A percentile compares a stretch with the other conserved stretches of the same genome.
Evolutionary conservation across 225 moss, liverwort and hornwort genomes (phyloP).

Genomic region (Thuidium tamariscinum): DNA sequence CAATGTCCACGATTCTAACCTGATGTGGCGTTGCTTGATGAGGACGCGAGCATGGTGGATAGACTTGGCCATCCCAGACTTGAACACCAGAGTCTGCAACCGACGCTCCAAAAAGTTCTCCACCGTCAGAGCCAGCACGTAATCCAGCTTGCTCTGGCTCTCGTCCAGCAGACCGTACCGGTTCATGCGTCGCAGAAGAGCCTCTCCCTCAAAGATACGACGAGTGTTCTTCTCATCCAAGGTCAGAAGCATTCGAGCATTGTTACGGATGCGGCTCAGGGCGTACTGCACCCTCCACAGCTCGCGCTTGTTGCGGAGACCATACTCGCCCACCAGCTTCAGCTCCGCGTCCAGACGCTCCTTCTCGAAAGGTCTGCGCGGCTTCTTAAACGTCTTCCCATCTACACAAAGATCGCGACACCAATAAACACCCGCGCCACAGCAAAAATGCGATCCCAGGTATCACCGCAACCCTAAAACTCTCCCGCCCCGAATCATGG

Average conservation of each 20-base stretch:
- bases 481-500: neutral
- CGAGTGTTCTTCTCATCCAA: conserved; percentile 85
- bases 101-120: conserved; percentile 87
- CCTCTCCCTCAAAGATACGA: conserved; percentile 92
- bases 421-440: neutral
- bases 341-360: conserved; percentile 86
- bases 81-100: conserved; percentile 83
- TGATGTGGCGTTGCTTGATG: conserved; percentile 89
- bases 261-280: conserved; percentile 83
- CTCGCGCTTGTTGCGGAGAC: conserved; percentile 93
- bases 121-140: conserved; percentile 70
- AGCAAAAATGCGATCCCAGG: neutral
- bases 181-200: conserved; percentile 79
- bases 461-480: neutral
- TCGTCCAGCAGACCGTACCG: conserved; percentile 75
- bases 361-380: conserved; percentile 87
- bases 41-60: conserved; percentile 85
- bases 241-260: conserved; percentile 76
- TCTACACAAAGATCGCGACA: conserved; percentile 10
- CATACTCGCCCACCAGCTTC: conserved; percentile 91
- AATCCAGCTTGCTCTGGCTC: conserved; percentile 87
- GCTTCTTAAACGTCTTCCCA: conserved; percentile 96
- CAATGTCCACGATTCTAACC: conserved; percentile 3
- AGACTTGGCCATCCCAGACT: conserved; percentile 91
- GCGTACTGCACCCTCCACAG: conserved; percentile 92